Percentiles rank a stretch among this genome's conserved stretches.
phyloP scores from a whole-genome alignment of 2,329 filamentous ascomycete genomes.

The Xylariaceae sp. region DNA sequence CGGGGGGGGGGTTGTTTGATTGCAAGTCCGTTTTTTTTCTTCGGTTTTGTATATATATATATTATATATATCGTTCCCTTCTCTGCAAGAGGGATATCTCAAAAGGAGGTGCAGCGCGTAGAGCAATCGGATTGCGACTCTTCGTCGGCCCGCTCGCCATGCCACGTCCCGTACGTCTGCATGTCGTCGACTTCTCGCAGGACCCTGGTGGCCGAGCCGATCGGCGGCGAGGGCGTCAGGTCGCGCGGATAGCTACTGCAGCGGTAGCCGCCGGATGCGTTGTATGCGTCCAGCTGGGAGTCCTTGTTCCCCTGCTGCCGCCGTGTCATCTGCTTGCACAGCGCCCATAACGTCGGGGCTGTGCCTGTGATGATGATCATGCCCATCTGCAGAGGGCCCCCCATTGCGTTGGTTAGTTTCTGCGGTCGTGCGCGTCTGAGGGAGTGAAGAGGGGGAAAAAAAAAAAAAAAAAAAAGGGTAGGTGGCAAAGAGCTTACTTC shows the following conservation, averaged over 20 bases:
- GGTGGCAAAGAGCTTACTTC: constrained; percentile 5
- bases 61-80: no score
- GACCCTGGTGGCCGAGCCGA: constrained; percentile 2
- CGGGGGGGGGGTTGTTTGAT: no score
- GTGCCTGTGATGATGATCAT: constrained; percentile 13
- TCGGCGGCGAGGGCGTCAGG: background rate
- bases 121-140: background rate
- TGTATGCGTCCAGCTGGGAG: background rate
- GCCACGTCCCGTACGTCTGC: constrained; percentile 6
- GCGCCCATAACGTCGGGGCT: constrained; percentile 11
- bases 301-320: background rate
- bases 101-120: no score
- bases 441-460: background rate
- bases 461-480: background rate
- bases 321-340: constrained; percentile 2
- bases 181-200: constrained; percentile 10
- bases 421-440: background rate
- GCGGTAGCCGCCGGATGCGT: background rate
- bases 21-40: no score
- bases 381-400: constrained; percentile 6
- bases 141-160: background rate
- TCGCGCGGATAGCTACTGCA: background rate
- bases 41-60: no score
- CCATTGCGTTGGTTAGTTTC: background rate
- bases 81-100: no score